Base-by-base conservation (phyloP, 192 early-diverging fungal genomes). In the Coemansia sp. region DNA sequence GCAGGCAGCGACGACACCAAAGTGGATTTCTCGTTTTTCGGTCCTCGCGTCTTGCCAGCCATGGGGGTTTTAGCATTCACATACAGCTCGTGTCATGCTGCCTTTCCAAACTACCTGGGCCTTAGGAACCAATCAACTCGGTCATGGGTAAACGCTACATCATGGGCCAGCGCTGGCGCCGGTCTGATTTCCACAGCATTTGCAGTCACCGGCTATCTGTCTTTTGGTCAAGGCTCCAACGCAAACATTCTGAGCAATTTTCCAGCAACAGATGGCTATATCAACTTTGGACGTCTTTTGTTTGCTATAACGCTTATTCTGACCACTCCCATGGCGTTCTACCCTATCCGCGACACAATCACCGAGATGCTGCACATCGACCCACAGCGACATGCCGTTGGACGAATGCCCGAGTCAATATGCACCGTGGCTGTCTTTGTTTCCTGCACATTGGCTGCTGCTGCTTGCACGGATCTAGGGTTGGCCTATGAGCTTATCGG, bases 191-290 rank as follows among this genome's bases (percentile, higher is more conserved):
- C 86, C 3, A 80, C 77, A 33, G 68, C 76, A 11, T 88, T 90
- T 83, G 89, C 85, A 5, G 66, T 84, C 28, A 71, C 83, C 40
- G 89, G 89, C 5, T 88, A 83, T 56, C 58, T 88, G 18, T 74
- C 80, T 10, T 90, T 90, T 72, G 89, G 89, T 49, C 67, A 71
- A 22, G 75, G 73, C 34, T 81, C 84, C 0, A 22, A 76, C 34
- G 76, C 87, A 36, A 90, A 90, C 34, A 79, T 90, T 40, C 83
- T 90, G 42, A 83, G 79, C 33, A 87, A 84, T 58, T 90, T 90
- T 57, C 86, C 87, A 0, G 32, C 60, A 0, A 76, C 83, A 6
- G 88, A 90, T 64, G 54, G 48, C 17, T 61, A 78, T 22, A 85
- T 88, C 58, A 90, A 90, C 66, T 45, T 85, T 56, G 86, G 83